phyloP scores from a whole-genome alignment of 225 moss, liverwort and hornwort genomes.

The Takakia lepidozioides region DNA sequence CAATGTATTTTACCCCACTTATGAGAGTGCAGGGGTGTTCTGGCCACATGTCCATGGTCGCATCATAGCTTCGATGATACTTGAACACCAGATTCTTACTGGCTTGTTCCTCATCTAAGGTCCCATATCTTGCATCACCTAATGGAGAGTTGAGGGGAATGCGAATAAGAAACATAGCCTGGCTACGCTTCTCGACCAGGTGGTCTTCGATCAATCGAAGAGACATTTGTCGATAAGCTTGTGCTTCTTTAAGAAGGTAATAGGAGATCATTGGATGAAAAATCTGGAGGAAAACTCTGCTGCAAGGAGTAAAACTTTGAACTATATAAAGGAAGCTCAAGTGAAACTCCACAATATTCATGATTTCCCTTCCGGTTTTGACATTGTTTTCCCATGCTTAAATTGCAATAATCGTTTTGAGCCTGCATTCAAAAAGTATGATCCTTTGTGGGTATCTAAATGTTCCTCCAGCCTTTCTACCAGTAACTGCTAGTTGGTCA shows the following conservation, averaged over 20 bases:
- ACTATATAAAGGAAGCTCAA: slow-evolving; percentile 39
- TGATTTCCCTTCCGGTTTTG: slow-evolving; percentile 62
- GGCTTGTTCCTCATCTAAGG: slow-evolving; percentile 58
- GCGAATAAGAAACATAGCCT: no score
- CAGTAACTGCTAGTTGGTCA: no score
- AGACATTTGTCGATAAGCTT: no score
- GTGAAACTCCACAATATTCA: slow-evolving; percentile 75
- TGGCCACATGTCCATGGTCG: slow-evolving; percentile 90
- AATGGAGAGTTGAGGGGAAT: no score
- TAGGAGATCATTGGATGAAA: slow-evolving; percentile 60
- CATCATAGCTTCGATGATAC: slow-evolving; percentile 51
- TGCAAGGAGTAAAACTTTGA: slow-evolving; percentile 28
- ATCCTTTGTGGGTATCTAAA: slow-evolving; percentile 79
- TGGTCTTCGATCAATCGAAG: no score
- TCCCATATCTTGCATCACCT: no score
- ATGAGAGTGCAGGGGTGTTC: slow-evolving; percentile 76
- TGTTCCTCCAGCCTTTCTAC: no score
- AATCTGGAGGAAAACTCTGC: slow-evolving; percentile 22
- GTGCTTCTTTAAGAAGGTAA: no score
- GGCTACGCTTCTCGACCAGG: no score
- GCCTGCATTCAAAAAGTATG: slow-evolving; percentile 54
- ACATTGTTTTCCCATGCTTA: slow-evolving; percentile 71
- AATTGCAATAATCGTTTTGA: slow-evolving; percentile 76
- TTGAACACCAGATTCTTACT: slow-evolving; percentile 67
- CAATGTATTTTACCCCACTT: slow-evolving; percentile 63